Percentiles rank a stretch among this genome's conserved stretches.
Evolutionary conservation across 2,329 filamentous ascomycete species (phyloP).

Genomic region (Lachnellula occidentalis): DNA sequence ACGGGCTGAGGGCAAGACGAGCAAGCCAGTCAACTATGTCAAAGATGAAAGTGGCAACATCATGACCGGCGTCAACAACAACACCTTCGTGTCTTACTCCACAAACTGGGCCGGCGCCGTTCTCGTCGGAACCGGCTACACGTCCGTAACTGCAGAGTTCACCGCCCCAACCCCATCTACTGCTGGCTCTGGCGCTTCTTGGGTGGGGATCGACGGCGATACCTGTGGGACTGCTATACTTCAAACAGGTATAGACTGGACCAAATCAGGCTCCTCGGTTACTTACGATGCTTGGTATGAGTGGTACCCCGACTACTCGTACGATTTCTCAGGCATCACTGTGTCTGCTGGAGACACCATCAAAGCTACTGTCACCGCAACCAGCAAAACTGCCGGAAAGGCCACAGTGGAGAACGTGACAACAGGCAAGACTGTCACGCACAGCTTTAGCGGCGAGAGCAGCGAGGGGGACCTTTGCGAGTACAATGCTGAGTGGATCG

Average conservation of each 20-base stretch:
- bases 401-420: slow-evolving; percentile 41
- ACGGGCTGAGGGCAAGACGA: slow-evolving; percentile 24
- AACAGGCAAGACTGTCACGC: slow-evolving; percentile 39
- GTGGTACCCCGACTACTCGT: slow-evolving; percentile 53
- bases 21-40: slow-evolving; percentile 28
- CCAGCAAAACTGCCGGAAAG: slow-evolving; percentile 39
- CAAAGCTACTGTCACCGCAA: slow-evolving; percentile 35
- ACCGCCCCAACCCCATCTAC: slow-evolving; percentile 45
- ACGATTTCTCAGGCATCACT: slow-evolving; percentile 43
- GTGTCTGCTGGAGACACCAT: slow-evolving; percentile 42
- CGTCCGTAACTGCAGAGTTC: slow-evolving; percentile 46
- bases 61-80: slow-evolving; percentile 32
- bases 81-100: slow-evolving; percentile 43
- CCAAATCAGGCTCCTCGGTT: slow-evolving; percentile 36
- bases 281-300: slow-evolving; percentile 55
- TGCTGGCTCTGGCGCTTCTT: slow-evolving; percentile 45
- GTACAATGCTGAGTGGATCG: slow-evolving; percentile 48
- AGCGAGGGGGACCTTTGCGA: slow-evolving; percentile 34
- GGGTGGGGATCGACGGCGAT: slow-evolving; percentile 59
- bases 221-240: slow-evolving; percentile 49
- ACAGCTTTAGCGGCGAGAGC: slow-evolving; percentile 36
- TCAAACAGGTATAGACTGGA: slow-evolving; percentile 54
- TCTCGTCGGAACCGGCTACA: slow-evolving; percentile 45
- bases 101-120: slow-evolving; percentile 57
- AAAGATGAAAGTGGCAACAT: slow-evolving; percentile 27